phyloP scores from a whole-genome alignment of 176 grass and related monocot genomes.

The Tillandsia leiboldiana region DNA sequence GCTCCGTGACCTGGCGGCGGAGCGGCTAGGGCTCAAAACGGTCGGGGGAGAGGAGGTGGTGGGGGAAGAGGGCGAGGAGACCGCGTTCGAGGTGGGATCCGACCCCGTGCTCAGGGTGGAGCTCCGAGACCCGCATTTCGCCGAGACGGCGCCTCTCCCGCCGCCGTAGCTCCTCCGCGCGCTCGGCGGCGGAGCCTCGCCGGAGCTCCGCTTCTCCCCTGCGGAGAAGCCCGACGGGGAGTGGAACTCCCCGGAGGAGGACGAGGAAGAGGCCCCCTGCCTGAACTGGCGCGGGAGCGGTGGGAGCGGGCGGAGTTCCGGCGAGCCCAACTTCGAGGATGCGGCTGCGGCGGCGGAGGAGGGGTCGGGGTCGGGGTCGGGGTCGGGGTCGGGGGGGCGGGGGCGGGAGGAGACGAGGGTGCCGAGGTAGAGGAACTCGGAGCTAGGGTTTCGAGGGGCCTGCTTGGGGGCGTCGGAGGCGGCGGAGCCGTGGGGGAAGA shows the following conservation, averaged over 20 bases:
- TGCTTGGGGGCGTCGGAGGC: not conserved
- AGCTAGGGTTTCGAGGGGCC: constrained; percentile 7
- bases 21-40: not conserved
- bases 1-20: not conserved
- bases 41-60: constrained; percentile 2
- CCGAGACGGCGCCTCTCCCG: not conserved
- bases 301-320: constrained; percentile 50
- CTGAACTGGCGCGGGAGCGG: constrained; percentile 37
- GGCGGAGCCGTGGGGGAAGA: constrained; percentile 19
- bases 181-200: not conserved
- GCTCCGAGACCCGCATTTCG: constrained; percentile 13
- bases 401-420: constrained; percentile 34
- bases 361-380: not conserved
- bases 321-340: constrained; percentile 22
- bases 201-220: constrained; percentile 12
- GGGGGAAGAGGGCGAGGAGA: constrained; percentile 3
- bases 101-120: constrained; percentile 20
- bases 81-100: constrained; percentile 9
- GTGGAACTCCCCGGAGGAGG: constrained; percentile 34
- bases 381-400: constrained; percentile 1
- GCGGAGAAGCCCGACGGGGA: constrained; percentile 10
- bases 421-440: constrained; percentile 34
- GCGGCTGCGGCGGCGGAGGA: not conserved
- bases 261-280: not conserved
- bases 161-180: not conserved